A percentile compares a stretch with the other conserved stretches of the same genome.
phyloP scores from a whole-genome alignment of 2,329 filamentous ascomycete species.

The Aspergillus ibericus region DNA sequence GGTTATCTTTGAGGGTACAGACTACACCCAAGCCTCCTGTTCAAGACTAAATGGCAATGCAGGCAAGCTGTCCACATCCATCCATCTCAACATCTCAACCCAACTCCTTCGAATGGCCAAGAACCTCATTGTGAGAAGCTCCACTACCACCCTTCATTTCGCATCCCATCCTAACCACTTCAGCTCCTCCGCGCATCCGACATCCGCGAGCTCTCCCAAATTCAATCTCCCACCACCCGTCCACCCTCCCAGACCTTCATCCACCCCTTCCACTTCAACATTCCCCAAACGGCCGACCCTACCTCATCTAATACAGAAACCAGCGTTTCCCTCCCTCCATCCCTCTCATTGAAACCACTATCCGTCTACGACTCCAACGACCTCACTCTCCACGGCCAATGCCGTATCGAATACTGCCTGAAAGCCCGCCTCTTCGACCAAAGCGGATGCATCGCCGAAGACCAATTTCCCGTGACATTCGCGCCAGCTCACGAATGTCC shows the following conservation, averaged over 20 bases:
- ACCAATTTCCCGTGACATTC: not conserved
- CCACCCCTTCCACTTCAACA: not conserved
- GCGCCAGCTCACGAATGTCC: not conserved
- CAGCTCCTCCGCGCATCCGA: not conserved
- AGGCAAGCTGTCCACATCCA: not conserved
- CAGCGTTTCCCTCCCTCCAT: not conserved
- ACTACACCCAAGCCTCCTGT: not conserved
- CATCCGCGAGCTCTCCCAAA: not conserved
- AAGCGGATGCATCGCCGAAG: not conserved
- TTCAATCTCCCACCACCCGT: not conserved
- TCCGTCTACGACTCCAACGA: not conserved
- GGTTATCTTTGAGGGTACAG: not conserved
- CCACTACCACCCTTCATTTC: not conserved
- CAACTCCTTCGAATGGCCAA: not conserved
- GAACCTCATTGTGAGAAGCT: not conserved
- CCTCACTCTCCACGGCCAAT: not conserved
- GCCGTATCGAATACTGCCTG: not conserved
- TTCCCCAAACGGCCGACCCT: not conserved
- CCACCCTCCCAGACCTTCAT: not conserved
- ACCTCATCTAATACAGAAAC: not conserved
- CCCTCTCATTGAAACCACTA: not conserved
- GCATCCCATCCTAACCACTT: not conserved
- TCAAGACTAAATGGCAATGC: not conserved
- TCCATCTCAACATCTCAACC: not conserved
- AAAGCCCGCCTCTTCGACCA: not conserved